A percentile compares a stretch with the other conserved stretches of the same genome.
phyloP scores from a whole-genome alignment of 1,284 basidiomycete genomes.

The Irpex lacteus region DNA sequence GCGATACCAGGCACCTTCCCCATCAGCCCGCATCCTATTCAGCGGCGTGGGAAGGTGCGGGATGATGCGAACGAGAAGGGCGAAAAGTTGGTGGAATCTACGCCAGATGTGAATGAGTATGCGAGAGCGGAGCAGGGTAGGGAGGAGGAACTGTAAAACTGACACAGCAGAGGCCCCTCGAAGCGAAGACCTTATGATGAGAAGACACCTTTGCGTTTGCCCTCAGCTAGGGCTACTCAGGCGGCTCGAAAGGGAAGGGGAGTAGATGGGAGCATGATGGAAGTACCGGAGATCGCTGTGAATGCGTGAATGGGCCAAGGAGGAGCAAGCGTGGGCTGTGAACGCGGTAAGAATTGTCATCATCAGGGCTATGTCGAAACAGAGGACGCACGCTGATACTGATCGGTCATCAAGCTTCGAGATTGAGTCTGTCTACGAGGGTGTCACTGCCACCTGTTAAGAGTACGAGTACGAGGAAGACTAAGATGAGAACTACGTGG shows the following conservation, averaged over 20 bases:
- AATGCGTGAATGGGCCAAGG: no score
- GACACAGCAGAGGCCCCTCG: conserved; percentile 11
- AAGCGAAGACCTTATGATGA: conserved; percentile 16
- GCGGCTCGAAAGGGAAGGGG: neutral
- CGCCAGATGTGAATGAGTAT: conserved; percentile 39
- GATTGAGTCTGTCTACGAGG: conserved; percentile 6
- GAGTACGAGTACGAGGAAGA: no score
- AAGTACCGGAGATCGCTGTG: neutral
- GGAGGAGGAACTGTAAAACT: conserved; percentile 3
- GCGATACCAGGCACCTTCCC: conserved; percentile 21
- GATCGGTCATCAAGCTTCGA: neutral
- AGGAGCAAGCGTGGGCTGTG: neutral
- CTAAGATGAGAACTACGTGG: no score
- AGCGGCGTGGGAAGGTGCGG: conserved; percentile 45
- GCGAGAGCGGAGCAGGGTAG: conserved; percentile 1
- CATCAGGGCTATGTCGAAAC: neutral
- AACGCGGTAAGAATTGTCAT: conserved; percentile 2
- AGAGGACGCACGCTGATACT: neutral
- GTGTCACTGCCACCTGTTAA: no score
- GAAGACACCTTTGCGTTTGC: conserved; percentile 6
- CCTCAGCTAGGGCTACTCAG: neutral
- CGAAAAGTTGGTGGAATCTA: conserved; percentile 33
- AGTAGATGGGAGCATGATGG: neutral
- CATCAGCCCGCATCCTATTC: conserved; percentile 29
- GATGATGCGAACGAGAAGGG: conserved; percentile 36